Conservation (phyloP, 2,329 filamentous ascomycete species). For the Colletotrichum spinosum region DNA sequence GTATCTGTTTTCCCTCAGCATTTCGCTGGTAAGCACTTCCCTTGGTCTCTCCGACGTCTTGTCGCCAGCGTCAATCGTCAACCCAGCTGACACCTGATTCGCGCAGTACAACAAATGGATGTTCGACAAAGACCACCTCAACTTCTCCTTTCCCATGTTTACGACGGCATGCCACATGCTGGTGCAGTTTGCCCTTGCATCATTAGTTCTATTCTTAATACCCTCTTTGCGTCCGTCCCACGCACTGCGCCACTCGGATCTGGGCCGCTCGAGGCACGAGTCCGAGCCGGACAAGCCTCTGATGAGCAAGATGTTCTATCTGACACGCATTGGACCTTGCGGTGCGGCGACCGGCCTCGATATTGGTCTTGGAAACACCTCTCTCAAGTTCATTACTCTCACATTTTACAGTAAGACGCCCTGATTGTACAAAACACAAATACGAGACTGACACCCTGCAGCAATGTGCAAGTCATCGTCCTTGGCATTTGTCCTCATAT, state of each 20-base stretch:
- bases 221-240: constrained; percentile 81
- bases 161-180: constrained; percentile 96
- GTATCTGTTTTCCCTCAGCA: constrained; percentile 92
- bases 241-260: constrained; percentile 56
- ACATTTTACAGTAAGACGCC: constrained; percentile 87
- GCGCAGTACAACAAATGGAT: constrained; percentile 99
- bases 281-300: constrained; percentile 67
- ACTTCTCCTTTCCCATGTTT: constrained; percentile 95
- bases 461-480: constrained; percentile 99
- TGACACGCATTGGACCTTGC: constrained; percentile 91
- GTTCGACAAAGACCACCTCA: constrained; percentile 86
- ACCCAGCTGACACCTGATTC: constrained; percentile 42
- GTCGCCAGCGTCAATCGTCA: not conserved
- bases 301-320: constrained; percentile 91
- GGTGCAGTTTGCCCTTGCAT: constrained; percentile 88
- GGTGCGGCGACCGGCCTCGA: constrained; percentile 93
- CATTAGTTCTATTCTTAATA: constrained; percentile 81
- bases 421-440: not conserved
- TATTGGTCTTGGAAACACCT: constrained; percentile 96
- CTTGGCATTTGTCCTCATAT: constrained; percentile 92
- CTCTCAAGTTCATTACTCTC: constrained; percentile 93
- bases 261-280: constrained; percentile 63
- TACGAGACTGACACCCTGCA: constrained; percentile 48
- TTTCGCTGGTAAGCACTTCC: constrained; percentile 78
- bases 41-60: constrained; percentile 20